These are phyloP conservation scores for Plasmodium gonderi DNA, from an alignment of 169 alveolate species.

Conservation along the genomic window DNA sequence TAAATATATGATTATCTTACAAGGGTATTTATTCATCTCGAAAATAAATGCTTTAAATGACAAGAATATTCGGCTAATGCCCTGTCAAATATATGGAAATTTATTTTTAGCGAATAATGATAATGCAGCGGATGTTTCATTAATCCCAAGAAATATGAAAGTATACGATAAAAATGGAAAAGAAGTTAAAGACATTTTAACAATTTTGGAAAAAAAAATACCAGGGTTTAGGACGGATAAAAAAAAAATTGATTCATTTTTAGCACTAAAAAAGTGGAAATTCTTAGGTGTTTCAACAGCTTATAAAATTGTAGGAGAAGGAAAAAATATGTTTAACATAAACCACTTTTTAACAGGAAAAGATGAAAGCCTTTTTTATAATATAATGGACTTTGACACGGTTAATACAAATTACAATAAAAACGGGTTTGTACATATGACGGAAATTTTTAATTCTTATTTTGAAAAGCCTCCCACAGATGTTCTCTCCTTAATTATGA, in stretches of 20 bases:
- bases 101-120: slow-evolving; percentile 66
- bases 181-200: slow-evolving; percentile 54
- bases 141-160: slow-evolving; percentile 71
- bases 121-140: slow-evolving; percentile 6
- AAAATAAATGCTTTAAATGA: slow-evolving; percentile 19
- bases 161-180: slow-evolving; percentile 62
- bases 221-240: slow-evolving; percentile 71
- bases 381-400: slow-evolving; percentile 59
- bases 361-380: slow-evolving; percentile 68
- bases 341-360: slow-evolving; percentile 68
- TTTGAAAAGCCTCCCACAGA: slow-evolving; percentile 67
- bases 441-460: slow-evolving; percentile 58
- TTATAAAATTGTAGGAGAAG: slow-evolving; percentile 72
- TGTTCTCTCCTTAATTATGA: slow-evolving; percentile 23
- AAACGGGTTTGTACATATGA: slow-evolving; percentile 18
- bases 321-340: slow-evolving; percentile 66
- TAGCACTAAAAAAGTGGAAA: slow-evolving; percentile 69
- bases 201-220: slow-evolving; percentile 67
- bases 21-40: slow-evolving; percentile 73
- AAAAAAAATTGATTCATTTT: slow-evolving; percentile 55
- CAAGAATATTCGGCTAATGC: slow-evolving; percentile 43
- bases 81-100: slow-evolving; percentile 71
- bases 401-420: slow-evolving; percentile 32
- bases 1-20: slow-evolving; percentile 71
- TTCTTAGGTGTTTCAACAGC: slow-evolving; percentile 68